Evolutionary conservation across 2,329 filamentous ascomycete species (phyloP).

Genomic region (Zarea fungicola): DNA sequence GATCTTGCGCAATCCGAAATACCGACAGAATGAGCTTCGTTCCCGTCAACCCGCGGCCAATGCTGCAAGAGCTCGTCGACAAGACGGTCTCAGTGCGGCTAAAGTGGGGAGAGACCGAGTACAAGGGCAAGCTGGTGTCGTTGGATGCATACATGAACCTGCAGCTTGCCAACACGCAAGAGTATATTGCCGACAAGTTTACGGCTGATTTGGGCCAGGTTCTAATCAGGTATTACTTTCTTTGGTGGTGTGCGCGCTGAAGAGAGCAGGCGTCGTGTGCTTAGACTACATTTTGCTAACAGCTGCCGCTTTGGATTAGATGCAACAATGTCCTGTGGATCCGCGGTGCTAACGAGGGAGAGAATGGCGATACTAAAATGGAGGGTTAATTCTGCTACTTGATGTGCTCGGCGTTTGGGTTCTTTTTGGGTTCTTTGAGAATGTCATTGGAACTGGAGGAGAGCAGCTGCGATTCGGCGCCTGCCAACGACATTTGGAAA

Average conservation of each 20-base stretch:
- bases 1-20: neutral
- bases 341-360: conserved; percentile 48
- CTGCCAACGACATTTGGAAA: too few relatives aligned
- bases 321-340: conserved; percentile 99
- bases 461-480: too few relatives aligned
- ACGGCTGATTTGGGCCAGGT: conserved; percentile 85
- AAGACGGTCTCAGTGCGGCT: conserved; percentile 86
- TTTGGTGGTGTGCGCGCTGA: too few relatives aligned
- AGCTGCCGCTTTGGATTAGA: conserved; percentile 34
- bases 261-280: neutral
- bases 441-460: neutral
- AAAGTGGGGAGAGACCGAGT: conserved; percentile 98
- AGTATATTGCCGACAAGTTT: conserved; percentile 84
- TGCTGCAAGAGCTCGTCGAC: conserved; percentile 91
- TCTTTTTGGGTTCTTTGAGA: neutral
- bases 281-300: conserved; percentile 4
- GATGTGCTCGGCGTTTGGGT: conserved; percentile 6
- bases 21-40: conserved; percentile 54
- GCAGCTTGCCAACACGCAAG: conserved; percentile 83
- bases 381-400: conserved; percentile 35
- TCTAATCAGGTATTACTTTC: conserved; percentile 64
- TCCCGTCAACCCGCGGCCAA: conserved; percentile 92
- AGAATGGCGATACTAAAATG: conserved; percentile 53
- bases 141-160: conserved; percentile 99
- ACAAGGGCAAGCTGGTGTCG: conserved; percentile 87